Percentiles rank a stretch among this genome's conserved stretches.
phyloP scores from a whole-genome alignment of 805 yeast genomes.

The Schizosaccharomyces octosporus region DNA sequence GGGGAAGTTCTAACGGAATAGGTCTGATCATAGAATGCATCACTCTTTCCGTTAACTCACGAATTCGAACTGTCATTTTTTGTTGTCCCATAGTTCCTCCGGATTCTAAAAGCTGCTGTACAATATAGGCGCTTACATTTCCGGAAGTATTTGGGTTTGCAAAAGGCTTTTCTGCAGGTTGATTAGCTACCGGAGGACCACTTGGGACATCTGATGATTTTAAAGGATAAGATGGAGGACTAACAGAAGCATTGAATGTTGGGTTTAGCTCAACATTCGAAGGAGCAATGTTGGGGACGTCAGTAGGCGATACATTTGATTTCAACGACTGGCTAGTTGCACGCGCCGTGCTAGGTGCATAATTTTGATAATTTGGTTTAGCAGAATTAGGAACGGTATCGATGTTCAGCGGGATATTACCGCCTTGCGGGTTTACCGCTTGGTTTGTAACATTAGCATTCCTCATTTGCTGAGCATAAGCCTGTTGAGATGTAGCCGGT shows the following conservation, averaged over 20 bases:
- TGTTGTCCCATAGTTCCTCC: conserved; percentile 1
- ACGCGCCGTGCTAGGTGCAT: neutral
- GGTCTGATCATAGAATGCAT: neutral
- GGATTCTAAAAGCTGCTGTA: neutral
- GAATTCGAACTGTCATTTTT: neutral
- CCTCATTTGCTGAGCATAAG: neutral
- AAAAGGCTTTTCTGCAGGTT: too few relatives aligned
- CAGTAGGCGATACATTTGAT: neutral
- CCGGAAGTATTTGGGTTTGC: neutral
- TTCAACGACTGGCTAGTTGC: neutral
- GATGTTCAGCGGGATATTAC: too few relatives aligned
- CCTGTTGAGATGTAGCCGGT: neutral
- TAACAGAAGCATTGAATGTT: too few relatives aligned
- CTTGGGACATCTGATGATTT: too few relatives aligned
- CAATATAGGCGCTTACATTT: neutral
- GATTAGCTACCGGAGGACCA: too few relatives aligned
- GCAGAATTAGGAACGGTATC: neutral
- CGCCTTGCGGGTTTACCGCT: too few relatives aligned
- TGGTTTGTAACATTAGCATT: too few relatives aligned
- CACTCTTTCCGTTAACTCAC: neutral
- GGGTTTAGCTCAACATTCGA: neutral
- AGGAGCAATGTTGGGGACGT: neutral
- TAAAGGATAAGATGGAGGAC: too few relatives aligned
- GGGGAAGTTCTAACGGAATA: neutral
- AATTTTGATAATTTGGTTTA: neutral